Evolutionary conservation across 129 eudicot species (phyloP).

Genomic region (Flaveria linearis): DNA sequence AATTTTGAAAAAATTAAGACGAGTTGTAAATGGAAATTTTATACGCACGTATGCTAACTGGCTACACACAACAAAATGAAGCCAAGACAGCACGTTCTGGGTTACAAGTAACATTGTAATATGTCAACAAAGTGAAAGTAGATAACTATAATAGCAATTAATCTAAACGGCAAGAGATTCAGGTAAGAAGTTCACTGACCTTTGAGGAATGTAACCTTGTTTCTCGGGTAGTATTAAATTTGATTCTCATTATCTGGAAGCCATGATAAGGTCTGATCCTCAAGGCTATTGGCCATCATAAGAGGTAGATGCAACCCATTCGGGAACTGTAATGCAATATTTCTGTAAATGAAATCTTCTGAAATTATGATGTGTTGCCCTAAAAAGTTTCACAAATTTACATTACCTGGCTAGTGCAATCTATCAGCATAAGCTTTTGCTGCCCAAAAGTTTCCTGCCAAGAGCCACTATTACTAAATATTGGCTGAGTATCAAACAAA

Average conservation of each 20-base stretch:
- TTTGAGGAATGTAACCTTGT: slow-evolving; percentile 49
- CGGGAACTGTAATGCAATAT: slow-evolving; percentile 51
- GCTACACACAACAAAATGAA: neutral
- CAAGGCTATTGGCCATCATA: slow-evolving; percentile 55
- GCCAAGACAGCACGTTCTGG: neutral
- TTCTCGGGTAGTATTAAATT: slow-evolving; percentile 46
- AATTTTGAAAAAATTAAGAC: too few species aligned
- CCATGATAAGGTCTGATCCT: slow-evolving; percentile 60
- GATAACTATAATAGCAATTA: neutral
- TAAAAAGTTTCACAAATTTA: neutral
- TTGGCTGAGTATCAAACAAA: neutral
- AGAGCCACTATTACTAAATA: slow-evolving; percentile 11
- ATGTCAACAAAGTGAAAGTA: neutral
- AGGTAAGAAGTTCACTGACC: slow-evolving; percentile 46
- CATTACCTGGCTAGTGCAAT: slow-evolving; percentile 67
- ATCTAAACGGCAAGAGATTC: neutral
- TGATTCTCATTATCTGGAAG: slow-evolving; percentile 59
- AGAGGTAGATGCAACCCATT: slow-evolving; percentile 62
- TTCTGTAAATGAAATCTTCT: slow-evolving; percentile 15
- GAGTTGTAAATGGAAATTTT: neutral
- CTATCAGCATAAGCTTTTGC: slow-evolving; percentile 50
- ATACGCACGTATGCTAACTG: neutral
- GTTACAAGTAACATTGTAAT: neutral
- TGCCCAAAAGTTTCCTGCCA: slow-evolving; percentile 60
- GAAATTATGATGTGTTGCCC: neutral